phyloP scores from a whole-genome alignment of 2,329 filamentous ascomycete species.

The Hypoxylon sp. region DNA sequence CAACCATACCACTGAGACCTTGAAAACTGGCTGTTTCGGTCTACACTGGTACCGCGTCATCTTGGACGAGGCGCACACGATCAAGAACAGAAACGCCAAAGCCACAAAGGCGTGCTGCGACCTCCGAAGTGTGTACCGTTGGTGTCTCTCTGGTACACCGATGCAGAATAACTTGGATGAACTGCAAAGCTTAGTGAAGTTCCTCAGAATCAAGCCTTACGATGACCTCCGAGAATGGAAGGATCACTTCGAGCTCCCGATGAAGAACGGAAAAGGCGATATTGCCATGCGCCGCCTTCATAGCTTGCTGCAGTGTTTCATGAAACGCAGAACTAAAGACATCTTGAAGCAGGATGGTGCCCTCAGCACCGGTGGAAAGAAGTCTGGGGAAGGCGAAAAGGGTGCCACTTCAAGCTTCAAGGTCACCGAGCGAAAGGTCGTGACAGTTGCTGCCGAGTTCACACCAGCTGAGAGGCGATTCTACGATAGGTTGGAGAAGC shows the following conservation, averaged over 20 bases:
- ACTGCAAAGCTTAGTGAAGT: constrained; percentile 92
- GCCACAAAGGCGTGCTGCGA: constrained; percentile 93
- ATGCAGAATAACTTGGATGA: constrained; percentile 99
- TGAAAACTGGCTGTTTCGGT: constrained; percentile 88
- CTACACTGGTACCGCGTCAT: constrained; percentile 96
- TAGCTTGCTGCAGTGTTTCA: constrained; percentile 89
- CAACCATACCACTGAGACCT: constrained; percentile 74
- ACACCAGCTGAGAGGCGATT: constrained; percentile 85
- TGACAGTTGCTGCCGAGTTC: constrained; percentile 83
- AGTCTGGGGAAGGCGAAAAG: constrained; percentile 62
- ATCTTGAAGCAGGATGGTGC: constrained; percentile 92
- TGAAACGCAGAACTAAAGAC: constrained; percentile 98
- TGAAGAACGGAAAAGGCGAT: constrained; percentile 91
- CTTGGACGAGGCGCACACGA: constrained; percentile 95
- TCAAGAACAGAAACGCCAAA: constrained; percentile 98
- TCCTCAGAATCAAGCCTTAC: constrained; percentile 92
- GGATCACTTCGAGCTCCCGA: constrained; percentile 87
- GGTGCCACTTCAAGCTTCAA: constrained; percentile 78
- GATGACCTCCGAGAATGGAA: constrained; percentile 90
- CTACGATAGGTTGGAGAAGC: constrained; percentile 85
- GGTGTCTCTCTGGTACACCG: constrained; percentile 96
- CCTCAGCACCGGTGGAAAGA: constrained; percentile 81
- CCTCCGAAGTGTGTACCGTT: constrained; percentile 87
- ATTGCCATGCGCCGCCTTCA: constrained; percentile 90
- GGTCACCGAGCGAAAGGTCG: constrained; percentile 90